Percentiles rank a stretch among this genome's conserved stretches.
These are phyloP conservation scores for Hericium erinaceus DNA, from an alignment of 768 basidiomycete genomes.

Conservation along the genomic window DNA sequence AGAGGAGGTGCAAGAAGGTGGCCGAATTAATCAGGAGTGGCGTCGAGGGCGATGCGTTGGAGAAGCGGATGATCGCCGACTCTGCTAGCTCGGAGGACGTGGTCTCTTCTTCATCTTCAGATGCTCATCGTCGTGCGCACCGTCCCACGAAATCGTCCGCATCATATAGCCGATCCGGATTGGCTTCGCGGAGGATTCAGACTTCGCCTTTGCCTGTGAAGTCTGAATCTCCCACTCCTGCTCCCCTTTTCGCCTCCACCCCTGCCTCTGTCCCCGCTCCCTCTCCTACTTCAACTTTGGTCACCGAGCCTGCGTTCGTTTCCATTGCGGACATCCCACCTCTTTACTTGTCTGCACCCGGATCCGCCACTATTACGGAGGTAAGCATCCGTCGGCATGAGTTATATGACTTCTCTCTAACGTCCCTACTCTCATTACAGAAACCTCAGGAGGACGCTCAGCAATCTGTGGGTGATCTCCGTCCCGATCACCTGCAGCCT, in stretches of 20 bases:
- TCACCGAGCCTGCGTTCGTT: not conserved
- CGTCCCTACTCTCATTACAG: not conserved
- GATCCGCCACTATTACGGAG: not conserved
- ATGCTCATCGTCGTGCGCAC: too few species aligned
- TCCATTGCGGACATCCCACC: not conserved
- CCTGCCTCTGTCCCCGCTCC: too few species aligned
- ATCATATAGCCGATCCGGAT: too few species aligned
- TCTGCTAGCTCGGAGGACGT: not conserved
- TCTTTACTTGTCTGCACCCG: not conserved
- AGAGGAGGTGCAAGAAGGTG: conserved; percentile 29
- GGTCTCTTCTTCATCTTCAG: too few species aligned
- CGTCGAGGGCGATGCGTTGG: conserved; percentile 20
- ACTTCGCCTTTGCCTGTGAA: too few species aligned
- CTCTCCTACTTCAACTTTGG: too few species aligned
- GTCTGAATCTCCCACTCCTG: too few species aligned
- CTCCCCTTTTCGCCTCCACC: too few species aligned
- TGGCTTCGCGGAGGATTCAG: too few species aligned
- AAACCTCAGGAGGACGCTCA: not conserved
- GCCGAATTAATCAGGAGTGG: conserved; percentile 28
- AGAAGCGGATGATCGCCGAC: not conserved
- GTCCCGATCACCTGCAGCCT: not conserved
- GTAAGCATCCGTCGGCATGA: not conserved
- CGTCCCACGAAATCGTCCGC: too few species aligned
- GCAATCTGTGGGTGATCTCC: not conserved
- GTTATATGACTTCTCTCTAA: too few species aligned